Base-by-base conservation (phyloP, 2,329 filamentous ascomycete species). In the Trichothecium sympodiale region DNA sequence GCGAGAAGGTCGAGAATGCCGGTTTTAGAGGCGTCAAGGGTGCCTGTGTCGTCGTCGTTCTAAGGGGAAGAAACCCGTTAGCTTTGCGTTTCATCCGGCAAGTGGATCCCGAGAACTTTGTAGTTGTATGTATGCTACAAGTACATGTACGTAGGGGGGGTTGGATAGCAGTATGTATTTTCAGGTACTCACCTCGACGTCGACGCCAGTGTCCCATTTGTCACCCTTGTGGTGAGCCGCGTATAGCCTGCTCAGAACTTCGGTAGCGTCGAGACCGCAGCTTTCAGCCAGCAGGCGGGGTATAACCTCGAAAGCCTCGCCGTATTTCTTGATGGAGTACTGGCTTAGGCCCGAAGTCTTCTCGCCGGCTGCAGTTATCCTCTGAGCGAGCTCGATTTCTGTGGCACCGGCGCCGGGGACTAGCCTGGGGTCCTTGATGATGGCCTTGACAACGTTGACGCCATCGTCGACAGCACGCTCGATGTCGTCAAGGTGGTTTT, bases 401-500 rank as follows among this genome's bases (percentile, higher is more conserved):
- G 89, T 86, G 33, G 91, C 89, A 51, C 91, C 93, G 20, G 91
- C 91, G 45, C 91, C 91, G 27, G 91, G 87, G 1, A 98, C 88
- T 39, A 98, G 71, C 44, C 88, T 76, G 6, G 89, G 69, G 56
- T 98, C 93, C 57, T 84, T 84, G 42, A 91, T 96, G 57, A 98
- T 93, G 45, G 91, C 91, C 69, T 98, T 98, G 59, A 98, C 83
- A 35, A 94, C 93, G 54, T 96, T 98, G 58, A 98, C 91, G 45
- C 91, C 91, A 48, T 98, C 91, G 51, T 98, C 91, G 38, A 98
- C 88, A 34, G 91, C 91, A 44, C 91, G 81, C 71, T 98, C 91
- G 26, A 98, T 75, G 50, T 98, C 91, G 53, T 98, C 91, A 17
- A 98, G 77, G 60, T 96, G 86, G 67, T 98, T 98, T 63, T 96